A percentile compares a stretch with the other conserved stretches of the same genome.
Conservation (phyloP, 495 filamentous ascomycete species). For the Rhizodiscina lignyota region DNA sequence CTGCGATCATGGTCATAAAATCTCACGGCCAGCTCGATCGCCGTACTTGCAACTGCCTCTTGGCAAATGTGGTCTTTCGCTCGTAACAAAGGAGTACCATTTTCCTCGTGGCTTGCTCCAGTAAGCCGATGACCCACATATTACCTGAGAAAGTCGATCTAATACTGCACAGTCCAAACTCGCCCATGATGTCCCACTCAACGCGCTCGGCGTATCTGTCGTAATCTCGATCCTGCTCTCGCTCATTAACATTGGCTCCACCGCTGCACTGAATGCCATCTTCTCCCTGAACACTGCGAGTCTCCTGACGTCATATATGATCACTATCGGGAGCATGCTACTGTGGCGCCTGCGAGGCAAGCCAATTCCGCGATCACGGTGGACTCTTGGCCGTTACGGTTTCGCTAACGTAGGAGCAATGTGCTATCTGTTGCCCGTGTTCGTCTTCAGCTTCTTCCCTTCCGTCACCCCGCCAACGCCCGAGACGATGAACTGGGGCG, state of each 20-base stretch:
- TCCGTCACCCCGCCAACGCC: conserved; percentile 3
- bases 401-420: conserved; percentile 16
- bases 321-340: conserved; percentile 19
- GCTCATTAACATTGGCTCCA: conserved; percentile 18
- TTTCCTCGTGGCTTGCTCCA: conserved; percentile 23
- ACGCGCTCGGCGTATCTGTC: conserved; percentile 14
- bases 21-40: conserved; percentile 3
- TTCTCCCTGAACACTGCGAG: conserved; percentile 6
- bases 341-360: conserved; percentile 15
- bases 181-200: too few relatives aligned
- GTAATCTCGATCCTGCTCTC: conserved; percentile 11
- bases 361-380: conserved; percentile 15
- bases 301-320: conserved; percentile 18
- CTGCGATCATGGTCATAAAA: conserved; percentile 2
- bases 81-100: conserved; percentile 6
- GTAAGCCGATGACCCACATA: too few relatives aligned
- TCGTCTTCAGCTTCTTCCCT: conserved; percentile 21
- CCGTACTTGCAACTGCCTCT: conserved; percentile 10
- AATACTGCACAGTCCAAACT: too few relatives aligned
- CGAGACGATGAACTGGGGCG: conserved; percentile 15
- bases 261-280: conserved; percentile 17
- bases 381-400: conserved; percentile 17
- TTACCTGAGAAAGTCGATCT: too few relatives aligned
- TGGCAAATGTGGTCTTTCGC: conserved; percentile 14
- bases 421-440: conserved; percentile 11